Evolutionary conservation across 1,284 basidiomycete genomes (phyloP), one percentile per base, ranked within the genome.

Genomic region (Cystobasidiaceae sp.): DNA sequence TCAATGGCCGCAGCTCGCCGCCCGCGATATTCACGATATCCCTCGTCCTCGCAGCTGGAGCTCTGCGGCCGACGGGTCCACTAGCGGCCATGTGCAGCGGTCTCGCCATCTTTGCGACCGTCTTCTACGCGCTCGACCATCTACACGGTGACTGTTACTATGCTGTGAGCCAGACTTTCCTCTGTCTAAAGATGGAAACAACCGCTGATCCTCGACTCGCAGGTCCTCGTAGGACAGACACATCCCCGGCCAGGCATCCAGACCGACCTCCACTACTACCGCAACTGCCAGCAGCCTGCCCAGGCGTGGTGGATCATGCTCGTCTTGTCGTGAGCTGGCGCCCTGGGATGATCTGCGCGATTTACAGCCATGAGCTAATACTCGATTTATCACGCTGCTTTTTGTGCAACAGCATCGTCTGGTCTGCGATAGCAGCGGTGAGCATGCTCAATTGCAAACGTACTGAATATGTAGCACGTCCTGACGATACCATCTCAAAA

Each of bases 21-120:
- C 52, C 52, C 6, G 28, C 43, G 34, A 41, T 55, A 33, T 55
- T 55, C 52, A 55, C 52, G 2, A 32, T 32, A 11, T 33, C 52
- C 13, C 37, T 55, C 17, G 37, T 15, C 17, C 19, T 55, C 34
- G 33, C 52, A 4, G 52, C 52, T 4, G 33, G 34, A 19, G 52
- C 52, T 25, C 52, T 55, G 34, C 33, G 52, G 9, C 52, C 52
- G 6, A 55, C 52, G 34, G 21, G 39, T 19, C 17, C n/a, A 8
- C 25, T 43, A 13, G 33, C 52, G 11, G 3, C 43, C 6, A 39
- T 39, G 15, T 25, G 34, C 5, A 21, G 34, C 5, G 34, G 15
- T 30, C 21, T 33, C 23, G 52, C 28, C 7, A 23, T 55, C n/a
- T 11, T 32, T 27, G 52, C 52, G 4, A 23, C 34, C 21, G 13